These are phyloP conservation scores for Komagataella pastoris DNA, from an alignment of 805 yeast species.

Conservation along the genomic window DNA sequence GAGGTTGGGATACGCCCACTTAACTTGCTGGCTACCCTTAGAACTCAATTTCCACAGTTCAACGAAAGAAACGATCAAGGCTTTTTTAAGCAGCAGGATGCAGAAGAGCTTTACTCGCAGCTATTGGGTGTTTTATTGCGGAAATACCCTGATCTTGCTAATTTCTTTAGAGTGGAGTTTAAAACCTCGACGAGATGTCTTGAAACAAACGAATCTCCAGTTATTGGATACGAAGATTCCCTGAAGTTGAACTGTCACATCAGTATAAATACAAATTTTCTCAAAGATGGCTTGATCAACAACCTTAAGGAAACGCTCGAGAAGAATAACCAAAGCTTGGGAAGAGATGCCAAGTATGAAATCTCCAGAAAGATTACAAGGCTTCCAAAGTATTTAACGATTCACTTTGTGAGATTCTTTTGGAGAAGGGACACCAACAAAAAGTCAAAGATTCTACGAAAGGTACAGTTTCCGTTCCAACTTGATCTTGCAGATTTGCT, in stretches of 20 bases:
- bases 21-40: constrained; percentile 47
- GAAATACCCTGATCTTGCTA: constrained; percentile 37
- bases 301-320: constrained; percentile 68
- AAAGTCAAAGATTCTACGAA: constrained; percentile 88
- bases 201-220: constrained; percentile 35
- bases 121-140: constrained; percentile 39
- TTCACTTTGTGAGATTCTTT: constrained; percentile 88
- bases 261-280: constrained; percentile 69
- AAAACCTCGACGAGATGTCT: constrained; percentile 51
- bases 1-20: constrained; percentile 51
- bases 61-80: constrained; percentile 68
- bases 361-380: constrained; percentile 49
- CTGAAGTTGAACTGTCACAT: constrained; percentile 84
- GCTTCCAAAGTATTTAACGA: constrained; percentile 77
- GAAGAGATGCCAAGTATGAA: constrained; percentile 58
- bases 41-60: constrained; percentile 76
- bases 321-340: constrained; percentile 61
- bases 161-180: constrained; percentile 52
- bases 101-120: constrained; percentile 90
- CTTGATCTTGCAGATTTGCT: constrained; percentile 79
- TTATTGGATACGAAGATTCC: constrained; percentile 38
- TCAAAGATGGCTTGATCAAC: constrained; percentile 70
- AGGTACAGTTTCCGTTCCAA: constrained; percentile 90
- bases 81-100: constrained; percentile 87
- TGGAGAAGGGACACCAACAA: constrained; percentile 90